Evolutionary conservation across 139 green algal genomes (phyloP).

Genomic region (Closterium sp.): DNA sequence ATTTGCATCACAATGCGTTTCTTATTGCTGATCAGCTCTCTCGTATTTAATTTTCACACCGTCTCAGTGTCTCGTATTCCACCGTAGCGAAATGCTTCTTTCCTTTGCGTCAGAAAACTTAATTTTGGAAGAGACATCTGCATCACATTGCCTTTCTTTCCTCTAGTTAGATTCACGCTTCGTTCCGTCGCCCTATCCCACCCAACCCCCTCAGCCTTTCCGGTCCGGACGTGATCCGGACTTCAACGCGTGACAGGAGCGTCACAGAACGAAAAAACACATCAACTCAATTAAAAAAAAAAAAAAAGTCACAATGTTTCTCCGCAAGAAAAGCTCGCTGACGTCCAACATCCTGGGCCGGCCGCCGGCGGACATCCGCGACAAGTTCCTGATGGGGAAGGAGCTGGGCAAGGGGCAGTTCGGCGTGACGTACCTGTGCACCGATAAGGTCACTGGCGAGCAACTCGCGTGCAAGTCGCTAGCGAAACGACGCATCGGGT

Average conservation of each 20-base stretch:
- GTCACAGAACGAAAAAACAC: not conserved
- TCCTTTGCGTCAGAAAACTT: no score
- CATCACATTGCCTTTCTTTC: no score
- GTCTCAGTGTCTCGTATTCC: no score
- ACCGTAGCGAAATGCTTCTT: no score
- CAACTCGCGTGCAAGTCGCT: constrained; percentile 83
- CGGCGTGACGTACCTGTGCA: constrained; percentile 46
- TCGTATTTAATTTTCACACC: no score
- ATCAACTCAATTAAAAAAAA: not conserved
- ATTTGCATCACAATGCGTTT: no score
- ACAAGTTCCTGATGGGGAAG: constrained; percentile 40
- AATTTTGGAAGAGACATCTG: no score
- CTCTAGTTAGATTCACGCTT: no score
- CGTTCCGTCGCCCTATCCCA: no score
- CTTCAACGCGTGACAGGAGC: not conserved
- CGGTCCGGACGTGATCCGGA: not conserved
- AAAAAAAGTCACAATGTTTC: not conserved
- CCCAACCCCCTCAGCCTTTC: no score
- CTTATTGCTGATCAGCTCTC: no score
- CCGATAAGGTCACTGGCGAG: constrained; percentile 63
- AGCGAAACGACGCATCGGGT: constrained; percentile 80
- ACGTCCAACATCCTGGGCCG: constrained; percentile 34
- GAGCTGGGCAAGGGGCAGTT: constrained; percentile 50
- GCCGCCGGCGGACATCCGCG: constrained; percentile 23
- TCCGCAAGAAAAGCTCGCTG: not conserved